These are phyloP conservation scores for Alloteropsis semialata DNA, from an alignment of 176 grass and related monocot genomes.

Conservation along the genomic window DNA sequence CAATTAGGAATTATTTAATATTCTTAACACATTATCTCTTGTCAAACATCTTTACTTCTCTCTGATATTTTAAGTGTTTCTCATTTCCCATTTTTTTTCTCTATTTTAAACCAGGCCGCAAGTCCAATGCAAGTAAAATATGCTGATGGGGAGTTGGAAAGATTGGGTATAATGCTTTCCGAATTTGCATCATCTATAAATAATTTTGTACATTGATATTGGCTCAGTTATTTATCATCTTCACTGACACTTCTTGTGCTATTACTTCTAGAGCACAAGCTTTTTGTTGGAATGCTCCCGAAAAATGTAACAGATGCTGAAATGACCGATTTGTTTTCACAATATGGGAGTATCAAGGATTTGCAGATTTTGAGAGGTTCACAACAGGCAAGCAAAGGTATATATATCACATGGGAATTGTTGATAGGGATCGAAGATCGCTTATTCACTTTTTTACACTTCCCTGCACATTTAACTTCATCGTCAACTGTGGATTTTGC, in stretches of 20 bases:
- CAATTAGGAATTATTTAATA: background rate
- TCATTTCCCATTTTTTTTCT: background rate
- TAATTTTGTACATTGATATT: background rate
- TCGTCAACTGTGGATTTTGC: slow-evolving; percentile 35
- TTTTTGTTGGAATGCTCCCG: slow-evolving; percentile 97
- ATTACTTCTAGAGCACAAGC: slow-evolving; percentile 80
- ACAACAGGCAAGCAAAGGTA: slow-evolving; percentile 97
- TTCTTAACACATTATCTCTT: background rate
- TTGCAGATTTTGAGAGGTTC: slow-evolving; percentile 94
- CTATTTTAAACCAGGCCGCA: slow-evolving; percentile 57
- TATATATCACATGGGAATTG: slow-evolving; percentile 5
- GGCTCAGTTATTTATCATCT: background rate
- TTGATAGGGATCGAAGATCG: background rate
- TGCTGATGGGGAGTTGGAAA: slow-evolving; percentile 95
- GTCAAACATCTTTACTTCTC: background rate
- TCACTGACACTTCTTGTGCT: slow-evolving; percentile 1
- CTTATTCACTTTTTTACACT: background rate
- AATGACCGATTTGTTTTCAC: slow-evolving; percentile 72
- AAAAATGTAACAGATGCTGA: slow-evolving; percentile 88
- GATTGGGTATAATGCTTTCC: slow-evolving; percentile 64
- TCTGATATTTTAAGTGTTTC: background rate
- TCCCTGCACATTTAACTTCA: slow-evolving; percentile 16
- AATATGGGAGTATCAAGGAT: slow-evolving; percentile 90
- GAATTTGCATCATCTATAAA: slow-evolving; percentile 27
- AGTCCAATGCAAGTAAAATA: slow-evolving; percentile 99